phyloP scores from a whole-genome alignment of 2,329 filamentous ascomycete genomes.

The Trichoderma brevicompactum region DNA sequence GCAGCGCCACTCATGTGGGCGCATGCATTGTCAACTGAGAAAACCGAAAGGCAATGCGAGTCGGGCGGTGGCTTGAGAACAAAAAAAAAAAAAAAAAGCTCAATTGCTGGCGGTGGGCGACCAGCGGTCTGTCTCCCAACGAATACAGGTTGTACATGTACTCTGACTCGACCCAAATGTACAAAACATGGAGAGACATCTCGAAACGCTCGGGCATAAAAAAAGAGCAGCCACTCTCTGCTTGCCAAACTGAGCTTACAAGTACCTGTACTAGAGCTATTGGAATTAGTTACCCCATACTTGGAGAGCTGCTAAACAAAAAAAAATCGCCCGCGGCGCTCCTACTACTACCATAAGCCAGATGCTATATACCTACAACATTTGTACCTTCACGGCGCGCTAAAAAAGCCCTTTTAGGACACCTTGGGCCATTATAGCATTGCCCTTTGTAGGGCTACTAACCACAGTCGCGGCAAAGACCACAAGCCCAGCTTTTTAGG shows the following conservation, averaged over 20 bases:
- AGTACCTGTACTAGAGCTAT: neutral
- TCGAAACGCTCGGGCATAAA: conserved; percentile 9
- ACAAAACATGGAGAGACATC: conserved; percentile 16
- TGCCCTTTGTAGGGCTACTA: too few relatives aligned
- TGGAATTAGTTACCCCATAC: neutral
- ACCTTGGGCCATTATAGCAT: too few relatives aligned
- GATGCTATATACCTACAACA: neutral
- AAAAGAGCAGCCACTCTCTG: neutral
- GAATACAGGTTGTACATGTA: neutral
- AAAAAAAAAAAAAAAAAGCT: neutral
- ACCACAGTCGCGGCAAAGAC: too few relatives aligned
- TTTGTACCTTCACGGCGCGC: neutral
- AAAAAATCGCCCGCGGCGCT: neutral
- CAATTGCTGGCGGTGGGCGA: neutral
- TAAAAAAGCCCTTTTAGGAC: neutral
- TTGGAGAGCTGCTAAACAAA: neutral
- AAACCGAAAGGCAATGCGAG: neutral
- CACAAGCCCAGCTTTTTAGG: neutral
- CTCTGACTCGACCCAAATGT: neutral
- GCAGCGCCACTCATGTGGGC: neutral
- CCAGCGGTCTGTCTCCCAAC: neutral
- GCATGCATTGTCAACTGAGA: neutral
- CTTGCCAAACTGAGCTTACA: conserved; percentile 9
- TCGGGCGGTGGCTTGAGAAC: neutral
- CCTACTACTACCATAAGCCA: neutral